Base-by-base conservation (phyloP, 306 rosid genomes). In the Carpinus viminea region DNA sequence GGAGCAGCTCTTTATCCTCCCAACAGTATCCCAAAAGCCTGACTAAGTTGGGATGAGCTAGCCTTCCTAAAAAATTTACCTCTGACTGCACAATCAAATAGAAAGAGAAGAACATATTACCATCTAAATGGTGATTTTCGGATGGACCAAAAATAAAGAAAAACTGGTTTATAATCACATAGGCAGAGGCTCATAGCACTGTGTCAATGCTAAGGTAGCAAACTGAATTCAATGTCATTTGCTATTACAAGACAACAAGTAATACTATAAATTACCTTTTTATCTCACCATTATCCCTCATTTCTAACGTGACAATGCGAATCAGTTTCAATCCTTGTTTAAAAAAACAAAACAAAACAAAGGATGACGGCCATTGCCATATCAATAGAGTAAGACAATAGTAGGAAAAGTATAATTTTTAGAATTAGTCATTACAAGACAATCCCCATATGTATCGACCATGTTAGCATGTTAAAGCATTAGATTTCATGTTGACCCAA, bases 11-110 rank as follows among this genome's bases (percentile, higher is more conserved):
- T 47, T 51, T 75, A 21, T 81, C 89, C 10, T 95, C 91, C 87
- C 85, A 78, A 65, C 97, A 95, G 70, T 87, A 92, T 68, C 98
- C 98, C 72, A 92, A 74, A 60, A 95, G 85, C 84, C 70, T 92
- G 36, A 95, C 98, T 74, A 95, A 79, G 88, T 95, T 90, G 43
- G 97, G 98, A 78, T 95, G 98, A 54, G 89, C 87, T 79, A 92
- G 78, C 69, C 87, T 83, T 82, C 98, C 98, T 56, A 95, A 78
- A 83, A 95, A 92, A 80, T 84, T 83, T 46, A 95, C 91, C 78
- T 95, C 98, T 3, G 98, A 83, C 98, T 92, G 91, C 83, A 83
- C 76, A 74, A 2, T 81, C 83, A 85, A 55, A 69, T 12, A 16
- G 47, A 82, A 41, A 31, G 52, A 4, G n/a, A 9, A 7, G 73